Conservation (phyloP, 176 grass and related monocot species). For the Eremochloa ophiuroides region DNA sequence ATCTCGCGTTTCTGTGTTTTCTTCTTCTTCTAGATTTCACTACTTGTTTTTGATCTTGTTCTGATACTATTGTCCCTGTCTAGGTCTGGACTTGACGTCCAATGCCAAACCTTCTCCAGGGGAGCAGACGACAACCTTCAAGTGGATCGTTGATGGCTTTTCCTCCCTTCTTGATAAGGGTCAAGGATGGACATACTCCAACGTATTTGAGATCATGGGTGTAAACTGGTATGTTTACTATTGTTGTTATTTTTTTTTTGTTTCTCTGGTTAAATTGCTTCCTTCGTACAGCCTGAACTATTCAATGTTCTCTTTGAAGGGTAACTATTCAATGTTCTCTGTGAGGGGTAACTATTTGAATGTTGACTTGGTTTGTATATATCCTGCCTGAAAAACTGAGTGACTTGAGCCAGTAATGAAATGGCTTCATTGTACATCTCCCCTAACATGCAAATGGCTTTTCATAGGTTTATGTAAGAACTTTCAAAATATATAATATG, state of each 20-base stretch:
- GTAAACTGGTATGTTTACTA: not conserved
- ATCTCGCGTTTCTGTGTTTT: no score
- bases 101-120: not conserved
- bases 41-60: no score
- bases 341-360: not conserved
- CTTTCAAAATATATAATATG: not conserved
- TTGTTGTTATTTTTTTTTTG: no score
- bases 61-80: no score
- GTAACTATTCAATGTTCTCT: no score
- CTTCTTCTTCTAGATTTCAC: no score
- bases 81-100: no score
- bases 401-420: not conserved
- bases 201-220: not conserved
- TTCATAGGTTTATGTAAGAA: not conserved
- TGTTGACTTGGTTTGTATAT: not conserved
- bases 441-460: not conserved
- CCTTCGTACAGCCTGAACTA: not conserved
- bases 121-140: slow-evolving; percentile 1
- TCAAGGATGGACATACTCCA: slow-evolving; percentile 16
- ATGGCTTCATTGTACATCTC: not conserved
- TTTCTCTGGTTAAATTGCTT: not conserved
- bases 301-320: no score
- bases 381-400: not conserved
- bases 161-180: slow-evolving; percentile 14
- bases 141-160: slow-evolving; percentile 27